Conservation (phyloP, 495 filamentous ascomycete genomes). For the Podospora tetraspora region DNA sequence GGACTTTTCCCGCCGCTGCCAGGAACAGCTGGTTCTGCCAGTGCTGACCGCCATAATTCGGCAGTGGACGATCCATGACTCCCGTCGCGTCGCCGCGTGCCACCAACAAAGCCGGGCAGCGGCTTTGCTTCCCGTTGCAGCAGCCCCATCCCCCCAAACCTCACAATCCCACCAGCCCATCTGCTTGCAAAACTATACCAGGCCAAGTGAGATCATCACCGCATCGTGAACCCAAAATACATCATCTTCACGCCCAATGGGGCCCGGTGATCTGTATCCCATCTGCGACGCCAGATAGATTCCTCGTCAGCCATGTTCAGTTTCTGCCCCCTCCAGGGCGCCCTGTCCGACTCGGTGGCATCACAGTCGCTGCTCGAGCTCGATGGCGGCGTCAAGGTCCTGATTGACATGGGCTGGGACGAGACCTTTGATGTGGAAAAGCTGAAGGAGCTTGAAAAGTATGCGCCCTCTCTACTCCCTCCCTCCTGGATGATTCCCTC, state of each 20-base stretch:
- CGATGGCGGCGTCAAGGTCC: constrained; percentile 91
- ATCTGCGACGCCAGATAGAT: constrained; percentile 14
- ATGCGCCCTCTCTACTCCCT: constrained; percentile 10
- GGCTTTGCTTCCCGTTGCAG: background rate
- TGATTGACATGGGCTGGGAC: constrained; percentile 96
- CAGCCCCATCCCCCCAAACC: background rate
- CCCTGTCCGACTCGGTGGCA: constrained; percentile 76
- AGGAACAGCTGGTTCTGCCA: constrained; percentile 7
- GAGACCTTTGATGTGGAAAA: constrained; percentile 75
- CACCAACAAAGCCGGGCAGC: background rate
- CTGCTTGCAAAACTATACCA: background rate
- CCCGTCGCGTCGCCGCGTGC: background rate
- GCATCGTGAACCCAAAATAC: background rate
- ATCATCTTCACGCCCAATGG: background rate
- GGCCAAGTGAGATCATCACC: background rate
- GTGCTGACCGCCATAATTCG: constrained; percentile 2
- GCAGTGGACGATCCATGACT: too few species aligned
- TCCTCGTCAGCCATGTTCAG: constrained; percentile 67
- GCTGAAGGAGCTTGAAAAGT: constrained; percentile 86
- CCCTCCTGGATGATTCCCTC: background rate
- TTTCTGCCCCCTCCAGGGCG: constrained; percentile 87
- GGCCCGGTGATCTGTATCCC: background rate
- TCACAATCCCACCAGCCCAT: background rate
- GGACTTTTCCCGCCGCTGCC: constrained; percentile 24
- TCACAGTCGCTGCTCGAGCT: constrained; percentile 94